Evolutionary conservation across 768 basidiomycete species (phyloP).

Genomic region (Trametes cubensis): DNA sequence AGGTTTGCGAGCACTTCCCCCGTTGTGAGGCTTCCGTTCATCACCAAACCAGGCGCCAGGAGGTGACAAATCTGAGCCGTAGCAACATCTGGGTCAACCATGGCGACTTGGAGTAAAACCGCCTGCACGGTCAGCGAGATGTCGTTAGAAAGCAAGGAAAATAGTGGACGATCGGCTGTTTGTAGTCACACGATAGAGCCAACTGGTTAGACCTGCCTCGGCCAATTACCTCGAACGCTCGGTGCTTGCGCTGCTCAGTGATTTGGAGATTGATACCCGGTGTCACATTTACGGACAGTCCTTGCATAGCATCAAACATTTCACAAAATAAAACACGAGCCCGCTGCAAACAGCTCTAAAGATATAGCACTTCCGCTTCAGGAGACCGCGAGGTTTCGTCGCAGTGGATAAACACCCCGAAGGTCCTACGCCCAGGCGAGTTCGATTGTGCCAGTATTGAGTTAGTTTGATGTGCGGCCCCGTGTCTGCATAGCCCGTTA

Average conservation of each 20-base stretch:
- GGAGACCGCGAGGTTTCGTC: too few species aligned
- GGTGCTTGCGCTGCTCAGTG: conserved; percentile 24
- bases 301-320: conserved; percentile 21
- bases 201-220: neutral
- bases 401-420: too few species aligned
- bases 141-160: conserved; percentile 13
- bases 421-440: too few species aligned
- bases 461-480: too few species aligned
- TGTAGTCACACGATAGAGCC: neutral
- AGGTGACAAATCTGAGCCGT: conserved; percentile 39
- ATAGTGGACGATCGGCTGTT: conserved; percentile 15
- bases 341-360: too few species aligned
- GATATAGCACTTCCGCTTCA: too few species aligned
- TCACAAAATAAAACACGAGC: too few species aligned
- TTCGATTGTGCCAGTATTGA: too few species aligned
- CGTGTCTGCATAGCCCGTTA: too few species aligned
- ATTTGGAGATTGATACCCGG: conserved; percentile 21
- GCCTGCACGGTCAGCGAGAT: conserved; percentile 18
- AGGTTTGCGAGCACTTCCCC: conserved; percentile 30
- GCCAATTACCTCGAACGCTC: too few species aligned
- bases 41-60: conserved; percentile 31
- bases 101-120: conserved; percentile 36
- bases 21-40: conserved; percentile 13
- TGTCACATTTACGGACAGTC: conserved; percentile 12
- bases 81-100: conserved; percentile 39